A percentile compares a stretch with the other conserved stretches of the same genome.
These are phyloP conservation scores for Syncephalastrum contaminatum DNA, from an alignment of 371 early-diverging fungal genomes.

Conservation along the genomic window DNA sequence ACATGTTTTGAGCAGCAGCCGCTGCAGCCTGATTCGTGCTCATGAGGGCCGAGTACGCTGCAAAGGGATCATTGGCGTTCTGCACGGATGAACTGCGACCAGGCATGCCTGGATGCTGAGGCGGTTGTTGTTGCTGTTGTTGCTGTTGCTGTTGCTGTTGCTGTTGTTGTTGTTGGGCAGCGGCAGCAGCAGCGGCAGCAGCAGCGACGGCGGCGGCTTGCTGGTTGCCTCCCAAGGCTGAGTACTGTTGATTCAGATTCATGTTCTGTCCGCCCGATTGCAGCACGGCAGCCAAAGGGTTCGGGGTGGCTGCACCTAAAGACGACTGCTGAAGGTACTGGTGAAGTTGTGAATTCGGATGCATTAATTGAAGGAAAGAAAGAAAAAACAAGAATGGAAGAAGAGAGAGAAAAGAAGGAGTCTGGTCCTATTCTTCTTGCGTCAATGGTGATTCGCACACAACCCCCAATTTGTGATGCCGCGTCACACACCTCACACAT, in stretches of 20 bases:
- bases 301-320: slow-evolving; percentile 12
- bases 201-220: slow-evolving; percentile 18
- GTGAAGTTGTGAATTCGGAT: slow-evolving; percentile 41
- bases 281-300: slow-evolving; percentile 24
- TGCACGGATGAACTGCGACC: slow-evolving; percentile 2
- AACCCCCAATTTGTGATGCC: no score
- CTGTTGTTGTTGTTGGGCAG: no score
- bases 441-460: no score
- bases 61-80: slow-evolving; percentile 11
- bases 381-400: no score
- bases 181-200: slow-evolving; percentile 18
- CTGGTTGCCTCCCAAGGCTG: slow-evolving; percentile 22
- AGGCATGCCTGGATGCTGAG: slow-evolving; percentile 16
- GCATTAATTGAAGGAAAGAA: slow-evolving; percentile 13
- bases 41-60: slow-evolving; percentile 10
- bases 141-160: slow-evolving; percentile 19
- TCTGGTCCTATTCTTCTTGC: no score
- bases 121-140: slow-evolving; percentile 12
- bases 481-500: no score
- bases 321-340: slow-evolving; percentile 41
- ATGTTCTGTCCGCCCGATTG: slow-evolving; percentile 27
- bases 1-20: slow-evolving; percentile 10
- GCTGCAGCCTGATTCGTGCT: slow-evolving; percentile 12
- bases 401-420: no score
- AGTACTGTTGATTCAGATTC: slow-evolving; percentile 40